Evolutionary conservation across 345 rosid genomes (phyloP).

Genomic region (Dimocarpus longan): DNA sequence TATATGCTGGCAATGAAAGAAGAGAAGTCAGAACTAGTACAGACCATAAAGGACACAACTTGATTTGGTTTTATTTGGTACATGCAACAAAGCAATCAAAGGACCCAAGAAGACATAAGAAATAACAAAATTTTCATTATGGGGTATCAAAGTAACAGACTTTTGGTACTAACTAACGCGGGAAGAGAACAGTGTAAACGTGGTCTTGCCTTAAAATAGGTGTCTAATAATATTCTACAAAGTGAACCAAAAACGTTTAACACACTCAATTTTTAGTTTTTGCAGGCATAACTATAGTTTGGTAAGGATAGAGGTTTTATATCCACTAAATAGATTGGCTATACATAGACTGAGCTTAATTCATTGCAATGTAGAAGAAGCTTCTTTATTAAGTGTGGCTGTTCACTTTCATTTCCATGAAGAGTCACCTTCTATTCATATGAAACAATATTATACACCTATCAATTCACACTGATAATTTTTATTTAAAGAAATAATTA

Average conservation of each 20-base stretch:
- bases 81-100: constrained; percentile 22
- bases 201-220: not conserved
- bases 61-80: not conserved
- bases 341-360: not conserved
- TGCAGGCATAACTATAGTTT: not conserved
- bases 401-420: not conserved
- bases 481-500: too few relatives aligned
- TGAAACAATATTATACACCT: too few relatives aligned
- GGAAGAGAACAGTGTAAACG: not conserved
- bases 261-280: not conserved
- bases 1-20: not conserved
- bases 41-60: not conserved
- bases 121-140: not conserved
- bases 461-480: too few relatives aligned
- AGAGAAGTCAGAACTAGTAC: not conserved
- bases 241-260: not conserved
- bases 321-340: not conserved
- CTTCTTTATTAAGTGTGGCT: not conserved
- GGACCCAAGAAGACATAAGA: constrained; percentile 21
- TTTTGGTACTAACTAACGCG: constrained; percentile 7
- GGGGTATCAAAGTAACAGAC: not conserved
- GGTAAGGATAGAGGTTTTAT: not conserved
- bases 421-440: not conserved
- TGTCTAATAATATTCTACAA: not conserved
- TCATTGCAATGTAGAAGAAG: not conserved